Evolutionary conservation across 2,329 filamentous ascomycete species (phyloP).

Genomic region (Zymoseptoria tritici): DNA sequence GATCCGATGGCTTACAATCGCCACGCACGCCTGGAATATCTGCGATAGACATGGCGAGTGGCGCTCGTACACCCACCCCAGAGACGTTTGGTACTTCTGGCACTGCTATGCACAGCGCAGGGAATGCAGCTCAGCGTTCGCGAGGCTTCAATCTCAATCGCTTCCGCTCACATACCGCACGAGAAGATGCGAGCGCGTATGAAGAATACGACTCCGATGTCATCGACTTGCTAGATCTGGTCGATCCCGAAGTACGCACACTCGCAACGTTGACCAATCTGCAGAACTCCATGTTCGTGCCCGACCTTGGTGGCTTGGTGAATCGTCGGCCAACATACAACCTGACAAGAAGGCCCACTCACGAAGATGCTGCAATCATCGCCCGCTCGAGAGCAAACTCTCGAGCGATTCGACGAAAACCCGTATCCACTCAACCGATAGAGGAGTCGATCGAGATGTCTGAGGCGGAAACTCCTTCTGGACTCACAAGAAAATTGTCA

Average conservation of each 20-base stretch:
- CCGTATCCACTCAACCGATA: neutral
- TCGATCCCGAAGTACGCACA: constrained; percentile 76
- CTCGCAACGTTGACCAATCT: constrained; percentile 81
- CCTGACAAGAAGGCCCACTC: constrained; percentile 48
- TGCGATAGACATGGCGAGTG: constrained; percentile 10
- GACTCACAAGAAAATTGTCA: constrained; percentile 32
- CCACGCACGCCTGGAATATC: constrained; percentile 16
- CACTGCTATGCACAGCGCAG: constrained; percentile 22
- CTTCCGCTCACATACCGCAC: constrained; percentile 15
- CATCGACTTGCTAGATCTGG: constrained; percentile 60
- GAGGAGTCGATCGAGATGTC: neutral
- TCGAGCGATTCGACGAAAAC: constrained; percentile 8
- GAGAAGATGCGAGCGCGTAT: constrained; percentile 4
- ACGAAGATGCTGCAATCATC: constrained; percentile 14
- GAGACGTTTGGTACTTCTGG: constrained; percentile 13
- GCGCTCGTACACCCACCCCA: constrained; percentile 9
- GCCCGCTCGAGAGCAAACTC: constrained; percentile 17
- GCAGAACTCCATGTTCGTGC: constrained; percentile 81
- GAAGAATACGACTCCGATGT: constrained; percentile 54
- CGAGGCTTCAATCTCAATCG: constrained; percentile 17
- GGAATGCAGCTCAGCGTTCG: constrained; percentile 21
- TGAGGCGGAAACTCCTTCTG: neutral
- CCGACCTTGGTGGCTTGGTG: constrained; percentile 66
- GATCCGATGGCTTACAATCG: constrained; percentile 9
- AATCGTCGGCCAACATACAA: constrained; percentile 75